Conservation (phyloP, 768 basidiomycete species). For the Cubamyces lactineus region DNA sequence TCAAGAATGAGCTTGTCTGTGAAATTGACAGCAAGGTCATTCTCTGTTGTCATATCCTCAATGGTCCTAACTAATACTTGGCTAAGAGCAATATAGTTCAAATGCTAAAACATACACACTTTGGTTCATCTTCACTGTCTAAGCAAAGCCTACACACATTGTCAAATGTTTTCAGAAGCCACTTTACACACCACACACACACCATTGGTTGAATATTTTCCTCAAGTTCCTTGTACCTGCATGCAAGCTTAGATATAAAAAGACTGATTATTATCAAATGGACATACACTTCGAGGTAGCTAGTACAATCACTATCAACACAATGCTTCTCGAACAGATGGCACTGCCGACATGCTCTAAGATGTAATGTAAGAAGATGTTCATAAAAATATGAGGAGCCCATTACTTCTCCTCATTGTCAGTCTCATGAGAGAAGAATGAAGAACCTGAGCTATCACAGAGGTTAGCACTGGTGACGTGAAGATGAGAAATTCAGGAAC, state of each 20-base stretch:
- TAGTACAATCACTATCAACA: neutral
- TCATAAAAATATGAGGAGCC: neutral
- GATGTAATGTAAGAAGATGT: neutral
- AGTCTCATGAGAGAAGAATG: neutral
- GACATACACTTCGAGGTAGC: conserved; percentile 2
- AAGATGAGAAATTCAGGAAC: neutral
- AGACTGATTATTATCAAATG: neutral
- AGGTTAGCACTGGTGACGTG: neutral
- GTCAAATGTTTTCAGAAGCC: neutral
- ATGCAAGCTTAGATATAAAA: neutral
- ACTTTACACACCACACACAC: neutral
- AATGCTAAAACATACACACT: too few species aligned
- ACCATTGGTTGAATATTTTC: too few species aligned
- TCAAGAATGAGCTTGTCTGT: neutral
- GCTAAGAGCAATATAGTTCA: too few species aligned
- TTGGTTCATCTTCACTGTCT: neutral
- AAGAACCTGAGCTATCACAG: neutral
- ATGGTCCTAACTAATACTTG: neutral
- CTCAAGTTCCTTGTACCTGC: neutral
- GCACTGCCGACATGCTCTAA: neutral
- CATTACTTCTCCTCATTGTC: neutral
- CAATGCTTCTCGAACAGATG: neutral
- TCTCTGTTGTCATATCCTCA: neutral
- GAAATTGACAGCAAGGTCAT: neutral
- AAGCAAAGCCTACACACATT: neutral